Evolutionary conservation across 202 grass and related monocot genomes (phyloP).

Genomic region (Eragrostis tef): DNA sequence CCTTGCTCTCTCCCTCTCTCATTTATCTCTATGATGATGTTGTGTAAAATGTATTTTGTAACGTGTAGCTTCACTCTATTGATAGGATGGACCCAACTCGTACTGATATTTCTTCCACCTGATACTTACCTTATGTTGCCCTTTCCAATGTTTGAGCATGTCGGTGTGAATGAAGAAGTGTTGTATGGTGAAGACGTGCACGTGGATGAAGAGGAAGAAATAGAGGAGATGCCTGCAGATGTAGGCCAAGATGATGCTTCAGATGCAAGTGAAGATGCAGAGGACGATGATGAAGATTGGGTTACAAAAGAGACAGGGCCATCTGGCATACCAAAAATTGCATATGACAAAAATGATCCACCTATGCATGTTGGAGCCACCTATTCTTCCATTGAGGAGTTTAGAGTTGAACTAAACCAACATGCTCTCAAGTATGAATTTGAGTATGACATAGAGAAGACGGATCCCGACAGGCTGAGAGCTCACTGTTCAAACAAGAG

Average conservation of each 20-base stretch:
- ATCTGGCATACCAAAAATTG: background rate
- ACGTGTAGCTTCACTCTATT: too few species aligned
- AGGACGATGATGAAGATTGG: background rate
- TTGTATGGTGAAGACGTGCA: background rate
- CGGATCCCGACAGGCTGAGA: background rate
- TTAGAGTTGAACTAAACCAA: background rate
- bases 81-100: too few species aligned
- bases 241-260: background rate
- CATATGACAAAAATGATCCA: slow-evolving; percentile 1
- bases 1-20: too few species aligned
- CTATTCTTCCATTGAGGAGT: background rate
- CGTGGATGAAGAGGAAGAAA: background rate
- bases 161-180: background rate
- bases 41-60: too few species aligned
- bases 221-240: background rate
- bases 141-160: background rate
- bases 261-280: background rate
- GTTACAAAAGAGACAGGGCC: background rate
- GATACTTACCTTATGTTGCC: background rate
- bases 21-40: too few species aligned
- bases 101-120: too few species aligned
- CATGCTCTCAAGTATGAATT: background rate
- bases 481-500: background rate
- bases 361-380: too few species aligned
- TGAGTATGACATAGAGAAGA: background rate